Conservation (phyloP, 169 alveolate species). For the Babesia divergens region DNA sequence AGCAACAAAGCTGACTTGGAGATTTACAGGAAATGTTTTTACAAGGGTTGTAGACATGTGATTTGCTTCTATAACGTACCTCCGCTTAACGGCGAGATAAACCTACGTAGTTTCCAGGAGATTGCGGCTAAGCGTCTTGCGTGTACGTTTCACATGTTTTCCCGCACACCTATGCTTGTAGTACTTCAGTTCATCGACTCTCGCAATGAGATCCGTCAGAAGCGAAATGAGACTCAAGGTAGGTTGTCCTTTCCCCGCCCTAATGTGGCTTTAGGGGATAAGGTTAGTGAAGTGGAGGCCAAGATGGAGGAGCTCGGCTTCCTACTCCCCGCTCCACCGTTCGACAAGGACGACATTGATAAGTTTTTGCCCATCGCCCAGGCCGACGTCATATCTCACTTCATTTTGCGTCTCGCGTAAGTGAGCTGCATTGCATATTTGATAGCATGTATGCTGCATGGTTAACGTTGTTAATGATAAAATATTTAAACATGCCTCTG, state of each 20-base stretch:
- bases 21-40: constrained; percentile 52
- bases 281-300: constrained; percentile 45
- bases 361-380: constrained; percentile 68
- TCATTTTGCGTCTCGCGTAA: constrained; percentile 74
- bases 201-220: constrained; percentile 19
- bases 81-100: constrained; percentile 71
- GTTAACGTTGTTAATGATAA: too few relatives aligned
- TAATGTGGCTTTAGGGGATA: constrained; percentile 13
- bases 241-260: neutral
- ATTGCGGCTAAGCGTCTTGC: constrained; percentile 78
- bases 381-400: constrained; percentile 75
- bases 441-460: too few relatives aligned
- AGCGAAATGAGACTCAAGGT: constrained; percentile 24
- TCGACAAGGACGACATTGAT: constrained; percentile 63
- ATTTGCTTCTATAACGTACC: constrained; percentile 68
- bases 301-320: constrained; percentile 71
- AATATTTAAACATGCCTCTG: too few relatives aligned
- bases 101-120: constrained; percentile 76
- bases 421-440: too few relatives aligned
- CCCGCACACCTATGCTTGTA: neutral
- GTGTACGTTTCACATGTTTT: neutral
- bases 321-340: constrained; percentile 65
- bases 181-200: constrained; percentile 62
- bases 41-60: constrained; percentile 65
- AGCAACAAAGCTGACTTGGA: constrained; percentile 6